Percentiles rank a stretch among this genome's conserved stretches.
phyloP scores from a whole-genome alignment of 164 flowering plant genomes.

The Dillenia turbinata region DNA sequence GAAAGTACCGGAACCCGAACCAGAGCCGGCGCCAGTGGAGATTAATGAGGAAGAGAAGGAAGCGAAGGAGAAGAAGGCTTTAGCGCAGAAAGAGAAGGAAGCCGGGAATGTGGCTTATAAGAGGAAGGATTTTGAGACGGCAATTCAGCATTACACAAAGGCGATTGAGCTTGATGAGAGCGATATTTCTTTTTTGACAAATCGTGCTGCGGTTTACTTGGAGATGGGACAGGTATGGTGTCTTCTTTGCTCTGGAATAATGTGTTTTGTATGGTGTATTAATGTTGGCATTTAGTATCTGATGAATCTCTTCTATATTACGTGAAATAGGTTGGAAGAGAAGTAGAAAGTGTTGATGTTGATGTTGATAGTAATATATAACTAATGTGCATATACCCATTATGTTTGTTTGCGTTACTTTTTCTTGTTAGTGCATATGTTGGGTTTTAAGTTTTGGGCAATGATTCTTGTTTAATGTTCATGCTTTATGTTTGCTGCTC shows the following conservation, averaged over 20 bases:
- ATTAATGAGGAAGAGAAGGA: slow-evolving; percentile 55
- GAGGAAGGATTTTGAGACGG: slow-evolving; percentile 93
- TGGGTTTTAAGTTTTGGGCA: too few species aligned
- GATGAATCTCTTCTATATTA: too few species aligned
- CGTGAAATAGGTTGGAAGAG: too few species aligned
- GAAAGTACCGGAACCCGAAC: slow-evolving; percentile 37
- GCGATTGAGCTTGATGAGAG: slow-evolving; percentile 81
- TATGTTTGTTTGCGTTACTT: too few species aligned
- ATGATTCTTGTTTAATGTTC: too few species aligned
- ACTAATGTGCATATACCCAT: too few species aligned
- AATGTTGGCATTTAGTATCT: too few species aligned
- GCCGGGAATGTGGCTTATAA: slow-evolving; percentile 90
- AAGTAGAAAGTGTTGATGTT: too few species aligned
- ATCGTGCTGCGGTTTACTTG: slow-evolving; percentile 88
- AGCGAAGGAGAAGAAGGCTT: slow-evolving; percentile 50
- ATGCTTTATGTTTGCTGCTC: too few species aligned
- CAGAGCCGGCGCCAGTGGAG: slow-evolving; percentile 47
- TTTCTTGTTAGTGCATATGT: too few species aligned
- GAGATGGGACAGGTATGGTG: slow-evolving; percentile 88
- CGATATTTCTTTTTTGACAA: slow-evolving; percentile 84
- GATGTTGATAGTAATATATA: too few species aligned
- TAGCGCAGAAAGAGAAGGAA: slow-evolving; percentile 85
- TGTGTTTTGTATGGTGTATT: too few species aligned
- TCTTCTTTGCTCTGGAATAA: neutral
- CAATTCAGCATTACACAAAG: slow-evolving; percentile 64